Conservation (phyloP, 2,329 filamentous ascomycete genomes). For the Alternaria sp. region DNA sequence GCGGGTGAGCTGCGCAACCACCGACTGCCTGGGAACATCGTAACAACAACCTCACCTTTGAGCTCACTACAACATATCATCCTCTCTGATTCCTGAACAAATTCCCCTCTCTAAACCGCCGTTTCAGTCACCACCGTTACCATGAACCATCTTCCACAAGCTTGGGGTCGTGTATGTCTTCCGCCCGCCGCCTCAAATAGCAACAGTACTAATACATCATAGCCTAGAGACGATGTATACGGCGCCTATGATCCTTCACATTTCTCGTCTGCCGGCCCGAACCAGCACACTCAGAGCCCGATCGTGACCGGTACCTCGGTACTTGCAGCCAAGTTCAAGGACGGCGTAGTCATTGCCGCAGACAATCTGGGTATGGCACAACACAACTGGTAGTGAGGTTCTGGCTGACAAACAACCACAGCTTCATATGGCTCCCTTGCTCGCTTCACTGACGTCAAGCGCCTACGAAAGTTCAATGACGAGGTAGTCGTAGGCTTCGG, state of each 20-base stretch:
- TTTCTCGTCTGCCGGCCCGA: slow-evolving; percentile 74
- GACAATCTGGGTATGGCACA: slow-evolving; percentile 83
- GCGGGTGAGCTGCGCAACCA: slow-evolving; percentile 31
- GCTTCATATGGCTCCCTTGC: slow-evolving; percentile 96
- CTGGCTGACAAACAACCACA: slow-evolving; percentile 51
- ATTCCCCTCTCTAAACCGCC: slow-evolving; percentile 2
- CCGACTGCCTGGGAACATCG: slow-evolving; percentile 42
- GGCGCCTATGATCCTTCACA: slow-evolving; percentile 90
- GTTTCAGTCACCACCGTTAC: slow-evolving; percentile 28
- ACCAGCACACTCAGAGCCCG: slow-evolving; percentile 86
- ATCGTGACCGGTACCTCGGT: slow-evolving; percentile 98
- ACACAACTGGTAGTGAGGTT: background rate
- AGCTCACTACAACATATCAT: slow-evolving; percentile 19
- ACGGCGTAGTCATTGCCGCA: slow-evolving; percentile 94
- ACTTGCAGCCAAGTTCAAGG: slow-evolving; percentile 92
- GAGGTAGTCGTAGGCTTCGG: slow-evolving; percentile 90
- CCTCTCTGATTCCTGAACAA: slow-evolving; percentile 1
- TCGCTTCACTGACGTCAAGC: slow-evolving; percentile 96
- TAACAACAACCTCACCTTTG: slow-evolving; percentile 33
- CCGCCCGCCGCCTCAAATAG: slow-evolving; percentile 19
- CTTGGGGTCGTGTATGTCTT: slow-evolving; percentile 69
- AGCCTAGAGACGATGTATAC: slow-evolving; percentile 98
- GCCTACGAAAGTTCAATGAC: slow-evolving; percentile 87
- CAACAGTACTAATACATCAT: slow-evolving; percentile 34
- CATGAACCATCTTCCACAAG: slow-evolving; percentile 73